These are phyloP conservation scores for Naematelia aurantialba DNA, from an alignment of 768 basidiomycete genomes.

Conservation along the genomic window DNA sequence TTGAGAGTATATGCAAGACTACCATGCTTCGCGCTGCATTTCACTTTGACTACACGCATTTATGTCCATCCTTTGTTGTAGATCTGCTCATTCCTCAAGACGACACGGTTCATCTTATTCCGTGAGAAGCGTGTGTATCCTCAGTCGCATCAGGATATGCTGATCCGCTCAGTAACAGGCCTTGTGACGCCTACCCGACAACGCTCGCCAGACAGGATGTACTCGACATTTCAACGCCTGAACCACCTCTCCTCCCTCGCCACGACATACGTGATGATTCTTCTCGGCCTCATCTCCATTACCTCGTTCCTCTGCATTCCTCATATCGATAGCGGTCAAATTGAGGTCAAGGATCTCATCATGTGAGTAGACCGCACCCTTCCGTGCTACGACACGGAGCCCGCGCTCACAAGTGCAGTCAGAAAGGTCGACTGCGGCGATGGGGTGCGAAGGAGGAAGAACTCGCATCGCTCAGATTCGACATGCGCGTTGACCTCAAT, in stretches of 20 bases:
- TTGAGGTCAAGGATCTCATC: constrained; percentile 42
- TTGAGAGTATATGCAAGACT: too few relatives aligned
- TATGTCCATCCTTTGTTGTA: too few relatives aligned
- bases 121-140: too few relatives aligned
- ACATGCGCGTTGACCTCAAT: constrained; percentile 38
- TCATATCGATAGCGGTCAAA: constrained; percentile 27
- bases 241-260: constrained; percentile 40
- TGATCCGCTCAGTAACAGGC: neutral
- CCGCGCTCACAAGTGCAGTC: constrained; percentile 13
- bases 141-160: too few relatives aligned
- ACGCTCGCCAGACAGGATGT: constrained; percentile 24
- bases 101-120: too few relatives aligned
- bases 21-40: too few relatives aligned
- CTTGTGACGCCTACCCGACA: neutral
- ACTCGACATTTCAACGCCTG: constrained; percentile 38
- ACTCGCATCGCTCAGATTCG: constrained; percentile 39
- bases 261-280: constrained; percentile 41
- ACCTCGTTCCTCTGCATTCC: constrained; percentile 36
- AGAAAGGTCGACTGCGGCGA: constrained; percentile 33
- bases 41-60: too few relatives aligned
- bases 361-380: constrained; percentile 19
- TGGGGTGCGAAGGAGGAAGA: constrained; percentile 43
- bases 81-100: too few relatives aligned
- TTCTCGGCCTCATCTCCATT: constrained; percentile 38
- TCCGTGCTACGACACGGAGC: neutral